These are phyloP conservation scores for Protoeuglena noctilucae DNA, from an alignment of 139 green algal genomes.

Conservation along the genomic window DNA sequence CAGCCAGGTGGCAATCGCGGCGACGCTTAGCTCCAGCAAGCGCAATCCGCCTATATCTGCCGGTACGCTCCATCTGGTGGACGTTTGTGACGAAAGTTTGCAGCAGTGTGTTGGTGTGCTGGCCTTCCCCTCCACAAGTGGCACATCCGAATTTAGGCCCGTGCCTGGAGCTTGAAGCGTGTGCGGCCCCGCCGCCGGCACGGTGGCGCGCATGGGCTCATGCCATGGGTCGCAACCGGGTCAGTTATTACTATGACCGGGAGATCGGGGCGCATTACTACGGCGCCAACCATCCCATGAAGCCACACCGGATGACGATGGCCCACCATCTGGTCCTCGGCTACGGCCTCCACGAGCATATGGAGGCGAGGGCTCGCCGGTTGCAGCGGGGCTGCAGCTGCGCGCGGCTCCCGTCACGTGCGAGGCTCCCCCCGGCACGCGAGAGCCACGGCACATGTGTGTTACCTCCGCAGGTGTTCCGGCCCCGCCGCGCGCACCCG, in stretches of 20 bases:
- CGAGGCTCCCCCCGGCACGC: neutral
- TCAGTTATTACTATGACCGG: constrained; percentile 87
- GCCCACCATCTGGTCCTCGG: constrained; percentile 76
- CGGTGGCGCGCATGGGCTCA: too few relatives aligned
- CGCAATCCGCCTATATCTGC: too few relatives aligned
- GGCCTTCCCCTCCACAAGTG: too few relatives aligned
- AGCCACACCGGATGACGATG: constrained; percentile 86
- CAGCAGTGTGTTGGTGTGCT: too few relatives aligned
- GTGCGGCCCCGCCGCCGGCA: too few relatives aligned
- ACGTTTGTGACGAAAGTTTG: too few relatives aligned
- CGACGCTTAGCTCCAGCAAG: too few relatives aligned
- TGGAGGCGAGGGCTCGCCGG: constrained; percentile 43
- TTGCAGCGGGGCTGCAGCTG: neutral
- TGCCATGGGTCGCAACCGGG: too few relatives aligned
- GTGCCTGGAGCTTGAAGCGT: too few relatives aligned
- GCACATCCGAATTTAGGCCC: too few relatives aligned
- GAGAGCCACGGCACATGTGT: neutral
- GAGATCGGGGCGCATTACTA: constrained; percentile 93
- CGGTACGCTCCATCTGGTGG: too few relatives aligned
- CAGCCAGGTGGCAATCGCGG: too few relatives aligned
- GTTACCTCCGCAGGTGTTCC: constrained; percentile 30
- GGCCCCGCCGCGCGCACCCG: constrained; percentile 26
- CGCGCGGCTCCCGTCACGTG: neutral
- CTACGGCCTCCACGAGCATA: constrained; percentile 68
- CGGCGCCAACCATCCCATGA: constrained; percentile 74